Evolutionary conservation across 495 filamentous ascomycete species (phyloP), one percentile per base, ranked within the genome.

Genomic region (Neurospora hispaniola): DNA sequence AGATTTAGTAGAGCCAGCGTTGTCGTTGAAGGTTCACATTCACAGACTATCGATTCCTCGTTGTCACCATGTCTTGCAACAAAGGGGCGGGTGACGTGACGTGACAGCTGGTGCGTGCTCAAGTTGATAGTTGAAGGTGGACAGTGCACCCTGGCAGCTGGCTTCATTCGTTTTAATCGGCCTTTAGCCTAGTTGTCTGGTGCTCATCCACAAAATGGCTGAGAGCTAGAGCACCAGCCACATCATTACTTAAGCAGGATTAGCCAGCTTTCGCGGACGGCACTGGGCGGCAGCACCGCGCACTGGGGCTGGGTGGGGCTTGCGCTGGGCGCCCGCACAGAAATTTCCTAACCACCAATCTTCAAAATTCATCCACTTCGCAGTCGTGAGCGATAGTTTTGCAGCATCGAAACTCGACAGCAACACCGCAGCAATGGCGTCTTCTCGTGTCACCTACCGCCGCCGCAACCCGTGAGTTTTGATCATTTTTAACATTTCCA

Each of bases 401-500:
- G 79, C 78, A 74, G 72, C 79, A 83, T 77, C 81, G 79, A 79
- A 81, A 78, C 83, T 85, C 84, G 82, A 85, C 80, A 80, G 76
- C 82, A 88, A 86, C 87, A 86, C 86, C 86, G 82, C 86, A 86
- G 88, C 82, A 86, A 88, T 87, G 86, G 84, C 85, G 81, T 82
- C 84, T 81, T 82, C 83, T 79, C 84, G 84, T 81, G 84, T 86
- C 74, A 86, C 85, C 77, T 85, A 94, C 90, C 90, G 93, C 84
- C 91, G 93, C 86, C 90, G 92, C 84, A 94, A 96, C 86, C 91
- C 92, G 92, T 96, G 92, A 88, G 93, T 91, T 78, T 42, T 71
- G 73, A 74, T 39, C 4, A 68, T 74, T 62, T 71, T 72, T 23
- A 40, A 42, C 12, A 18, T 71, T 10, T 23, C 69, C 43, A 69